Base-by-base conservation (phyloP, 257 asterid species). In the Nicotiana sylvestris region DNA sequence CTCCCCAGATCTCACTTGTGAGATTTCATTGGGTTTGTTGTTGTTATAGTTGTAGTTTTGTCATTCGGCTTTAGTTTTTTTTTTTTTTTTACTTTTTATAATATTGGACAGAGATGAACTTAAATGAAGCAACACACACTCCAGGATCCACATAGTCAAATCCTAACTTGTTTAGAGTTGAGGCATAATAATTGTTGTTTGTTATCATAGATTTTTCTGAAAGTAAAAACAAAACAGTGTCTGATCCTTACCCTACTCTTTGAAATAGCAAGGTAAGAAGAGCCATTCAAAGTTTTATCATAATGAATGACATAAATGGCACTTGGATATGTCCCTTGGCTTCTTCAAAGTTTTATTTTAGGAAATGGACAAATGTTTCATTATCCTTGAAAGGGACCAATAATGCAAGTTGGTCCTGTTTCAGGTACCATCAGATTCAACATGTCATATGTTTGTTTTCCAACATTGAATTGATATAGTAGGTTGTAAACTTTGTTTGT, bases 351-450 rank as follows among this genome's bases (percentile, higher is more conserved):
- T 67, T 37, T 56, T 33, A 67, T 64, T 82, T 65, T 83, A 77
- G 83, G 88, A 87, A 82, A 67, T 88, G 85, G 90, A 86, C 89
- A 88, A 85, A 82, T 68, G 32, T 30, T 82, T 30, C 78, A 58
- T 53, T 82, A 67, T 74, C 80, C 62, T 70, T 32, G 76, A 60
- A 56, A 80, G 68, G 11, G 76, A 74, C 86, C 84, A 68, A 66
- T 81, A 85, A 84, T 85, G 85, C 82, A 84, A 82, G 78, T 78
- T 90, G 85, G 84, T 88, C 86, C 85, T 83, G 70, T 66, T 78
- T 68, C 84, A 91, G 94, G 87, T 83, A 83, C 95, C 92, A 91
- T 90, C 83, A 65, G 60, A 79, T 78, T 85, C 86, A 89, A 80
- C 92, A 88, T 88, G 90, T 89, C 89, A 77, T 87, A 72, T 81